Conservation (phyloP, 2,329 filamentous ascomycete genomes). For the Fusarium sp. region DNA sequence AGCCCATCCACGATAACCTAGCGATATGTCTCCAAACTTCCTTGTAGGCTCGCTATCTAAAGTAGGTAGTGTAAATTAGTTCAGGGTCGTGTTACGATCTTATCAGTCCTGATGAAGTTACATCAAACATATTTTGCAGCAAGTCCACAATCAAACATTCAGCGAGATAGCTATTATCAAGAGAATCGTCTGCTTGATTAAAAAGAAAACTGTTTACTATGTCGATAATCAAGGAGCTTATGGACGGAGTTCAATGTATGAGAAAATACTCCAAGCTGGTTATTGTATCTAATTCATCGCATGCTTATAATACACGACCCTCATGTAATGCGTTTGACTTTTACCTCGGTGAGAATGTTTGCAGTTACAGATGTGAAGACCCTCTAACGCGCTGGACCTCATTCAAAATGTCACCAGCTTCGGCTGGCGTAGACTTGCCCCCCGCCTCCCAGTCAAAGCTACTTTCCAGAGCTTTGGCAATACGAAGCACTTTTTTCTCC, state of each 20-base stretch:
- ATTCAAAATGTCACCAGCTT: not conserved
- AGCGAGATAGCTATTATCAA: not conserved
- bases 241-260: not conserved
- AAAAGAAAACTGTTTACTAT: not conserved
- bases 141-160: not conserved
- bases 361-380: slow-evolving; percentile 6
- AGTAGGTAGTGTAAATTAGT: not conserved
- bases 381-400: not conserved
- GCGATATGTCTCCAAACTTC: not conserved
- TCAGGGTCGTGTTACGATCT: not conserved
- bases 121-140: not conserved
- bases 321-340: not conserved
- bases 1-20: not conserved
- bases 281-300: not conserved
- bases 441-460: slow-evolving; percentile 54
- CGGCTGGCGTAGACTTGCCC: not conserved
- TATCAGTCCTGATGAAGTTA: not conserved
- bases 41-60: not conserved
- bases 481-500: slow-evolving; percentile 58
- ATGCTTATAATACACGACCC: not conserved
- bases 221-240: not conserved
- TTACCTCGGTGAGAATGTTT: not conserved
- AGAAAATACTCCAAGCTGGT: not conserved
- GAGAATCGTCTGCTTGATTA: not conserved
- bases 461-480: slow-evolving; percentile 60